Evolutionary conservation across 768 basidiomycete species (phyloP).

Genomic region (Podaxis sp.): DNA sequence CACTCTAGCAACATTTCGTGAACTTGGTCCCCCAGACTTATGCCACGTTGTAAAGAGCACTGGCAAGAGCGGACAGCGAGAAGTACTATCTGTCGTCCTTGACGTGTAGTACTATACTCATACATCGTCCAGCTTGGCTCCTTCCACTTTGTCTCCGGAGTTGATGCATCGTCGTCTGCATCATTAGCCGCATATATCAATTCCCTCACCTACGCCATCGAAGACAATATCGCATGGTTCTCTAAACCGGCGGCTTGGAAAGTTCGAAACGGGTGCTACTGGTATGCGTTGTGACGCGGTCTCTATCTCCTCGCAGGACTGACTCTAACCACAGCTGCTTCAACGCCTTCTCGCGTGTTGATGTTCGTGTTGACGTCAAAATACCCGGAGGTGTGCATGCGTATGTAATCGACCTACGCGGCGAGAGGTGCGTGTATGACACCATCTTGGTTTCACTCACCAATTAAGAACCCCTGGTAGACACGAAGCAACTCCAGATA

Average conservation of each 20-base stretch:
- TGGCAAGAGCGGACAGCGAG: conserved; percentile 79
- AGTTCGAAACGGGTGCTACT: conserved; percentile 90
- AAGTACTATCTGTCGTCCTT: conserved; percentile 56
- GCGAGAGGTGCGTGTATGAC: conserved; percentile 71
- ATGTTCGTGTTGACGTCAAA: conserved; percentile 96
- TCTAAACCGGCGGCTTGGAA: conserved; percentile 84
- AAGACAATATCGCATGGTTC: conserved; percentile 92
- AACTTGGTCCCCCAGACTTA: conserved; percentile 96
- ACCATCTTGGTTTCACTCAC: neutral
- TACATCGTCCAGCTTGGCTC: conserved; percentile 70
- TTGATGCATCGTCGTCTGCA: conserved; percentile 97
- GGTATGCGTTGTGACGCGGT: conserved; percentile 46
- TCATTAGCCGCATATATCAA: conserved; percentile 98
- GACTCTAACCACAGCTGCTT: conserved; percentile 64
- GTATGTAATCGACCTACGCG: conserved; percentile 90
- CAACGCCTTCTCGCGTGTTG: conserved; percentile 96
- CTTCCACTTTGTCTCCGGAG: conserved; percentile 98
- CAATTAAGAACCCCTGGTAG: conserved; percentile 36
- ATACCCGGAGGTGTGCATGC: conserved; percentile 97
- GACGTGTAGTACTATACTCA: conserved; percentile 6
- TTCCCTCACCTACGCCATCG: conserved; percentile 94
- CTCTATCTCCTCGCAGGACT: conserved; percentile 1
- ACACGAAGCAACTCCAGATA: conserved; percentile 85
- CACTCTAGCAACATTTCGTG: conserved; percentile 83
- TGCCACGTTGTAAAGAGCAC: conserved; percentile 95